phyloP scores from a whole-genome alignment of 2,329 filamentous ascomycete genomes.

The Penicillium palitans region DNA sequence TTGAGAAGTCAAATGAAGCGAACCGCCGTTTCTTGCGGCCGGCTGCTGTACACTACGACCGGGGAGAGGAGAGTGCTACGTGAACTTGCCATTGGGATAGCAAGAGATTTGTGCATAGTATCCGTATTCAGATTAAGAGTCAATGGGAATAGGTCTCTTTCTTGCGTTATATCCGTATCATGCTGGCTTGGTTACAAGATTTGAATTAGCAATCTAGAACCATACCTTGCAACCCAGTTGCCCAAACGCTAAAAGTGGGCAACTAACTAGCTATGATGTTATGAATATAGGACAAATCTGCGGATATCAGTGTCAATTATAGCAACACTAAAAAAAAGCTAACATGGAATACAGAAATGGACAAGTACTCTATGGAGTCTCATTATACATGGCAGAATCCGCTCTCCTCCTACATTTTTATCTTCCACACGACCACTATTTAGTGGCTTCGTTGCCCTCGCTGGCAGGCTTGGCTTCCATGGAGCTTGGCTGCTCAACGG shows the following conservation, averaged over 20 bases:
- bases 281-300: background rate
- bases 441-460: constrained; percentile 50
- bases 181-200: background rate
- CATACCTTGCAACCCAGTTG: background rate
- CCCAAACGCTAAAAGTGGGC: background rate
- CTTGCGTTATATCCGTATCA: constrained; percentile 11
- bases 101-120: constrained; percentile 39
- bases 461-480: constrained; percentile 49
- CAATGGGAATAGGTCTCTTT: constrained; percentile 32
- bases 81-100: constrained; percentile 26
- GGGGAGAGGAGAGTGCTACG: constrained; percentile 25
- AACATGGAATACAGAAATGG: constrained; percentile 7
- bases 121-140: constrained; percentile 31
- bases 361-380: constrained; percentile 16
- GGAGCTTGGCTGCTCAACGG: constrained; percentile 36
- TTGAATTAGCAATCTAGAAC: background rate
- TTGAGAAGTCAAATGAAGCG: constrained; percentile 20
- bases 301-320: constrained; percentile 5
- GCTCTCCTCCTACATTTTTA: constrained; percentile 4
- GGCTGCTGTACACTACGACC: constrained; percentile 35
- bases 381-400: constrained; percentile 23
- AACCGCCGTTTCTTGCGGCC: constrained; percentile 17
- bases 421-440: constrained; percentile 23
- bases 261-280: background rate
- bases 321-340: constrained; percentile 9